A percentile compares a stretch with the other conserved stretches of the same genome.
Conservation (phyloP, 2,329 filamentous ascomycete species). For the Diplodia corticola region DNA sequence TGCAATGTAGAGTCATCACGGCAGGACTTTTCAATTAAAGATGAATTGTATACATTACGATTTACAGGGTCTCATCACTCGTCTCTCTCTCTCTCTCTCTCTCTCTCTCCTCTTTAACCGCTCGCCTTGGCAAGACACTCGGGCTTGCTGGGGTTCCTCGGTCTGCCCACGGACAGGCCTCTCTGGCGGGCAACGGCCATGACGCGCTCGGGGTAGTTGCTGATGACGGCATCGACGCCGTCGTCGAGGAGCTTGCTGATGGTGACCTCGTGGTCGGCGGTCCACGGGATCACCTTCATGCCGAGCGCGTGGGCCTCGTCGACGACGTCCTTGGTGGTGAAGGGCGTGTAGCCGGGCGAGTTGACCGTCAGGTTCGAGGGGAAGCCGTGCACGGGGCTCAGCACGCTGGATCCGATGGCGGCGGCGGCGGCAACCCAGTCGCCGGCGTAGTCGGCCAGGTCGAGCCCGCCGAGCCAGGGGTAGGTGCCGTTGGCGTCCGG, state of each 20-base stretch:
- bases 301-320: conserved; percentile 28
- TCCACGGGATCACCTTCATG: conserved; percentile 30
- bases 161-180: background rate
- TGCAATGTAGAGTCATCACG: too few species aligned
- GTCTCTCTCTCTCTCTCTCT: too few species aligned
- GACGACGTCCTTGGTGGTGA: conserved; percentile 27
- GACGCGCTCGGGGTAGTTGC: conserved; percentile 30
- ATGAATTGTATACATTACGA: conserved; percentile 1
- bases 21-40: too few species aligned
- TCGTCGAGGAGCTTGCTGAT: conserved; percentile 28
- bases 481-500: conserved; percentile 25
- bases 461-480: conserved; percentile 31
- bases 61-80: background rate
- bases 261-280: conserved; percentile 29
- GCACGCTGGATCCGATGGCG: conserved; percentile 25
- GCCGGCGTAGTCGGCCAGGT: conserved; percentile 28
- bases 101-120: background rate
- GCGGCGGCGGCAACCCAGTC: conserved; percentile 30
- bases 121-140: conserved; percentile 21
- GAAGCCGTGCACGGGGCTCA: conserved; percentile 27
- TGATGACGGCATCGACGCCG: conserved; percentile 27
- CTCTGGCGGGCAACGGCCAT: conserved; percentile 20
- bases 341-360: conserved; percentile 28
- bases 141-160: conserved; percentile 12
- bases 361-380: conserved; percentile 26